Evolutionary conservation across 805 yeast genomes (phyloP).

Genomic region (Barnettozyma botsteinii): DNA sequence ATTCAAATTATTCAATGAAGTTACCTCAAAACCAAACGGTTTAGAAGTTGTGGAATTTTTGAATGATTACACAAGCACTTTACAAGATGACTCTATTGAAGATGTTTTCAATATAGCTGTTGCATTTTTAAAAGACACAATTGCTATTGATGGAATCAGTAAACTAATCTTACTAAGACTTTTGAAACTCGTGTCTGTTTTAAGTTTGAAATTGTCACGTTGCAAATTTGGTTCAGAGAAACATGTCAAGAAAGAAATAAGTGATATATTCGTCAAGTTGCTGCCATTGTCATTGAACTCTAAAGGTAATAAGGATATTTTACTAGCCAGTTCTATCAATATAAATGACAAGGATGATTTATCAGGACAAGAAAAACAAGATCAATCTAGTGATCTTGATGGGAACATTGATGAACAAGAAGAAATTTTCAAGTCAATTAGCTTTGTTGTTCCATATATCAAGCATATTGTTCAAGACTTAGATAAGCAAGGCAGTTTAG

Average conservation of each 20-base stretch:
- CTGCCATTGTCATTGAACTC: conserved; percentile 28
- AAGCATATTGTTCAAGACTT: conserved; percentile 37
- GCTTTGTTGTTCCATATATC: conserved; percentile 28
- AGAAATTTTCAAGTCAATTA: conserved; percentile 39
- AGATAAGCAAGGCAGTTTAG: conserved; percentile 50
- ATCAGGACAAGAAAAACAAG: conserved; percentile 1
- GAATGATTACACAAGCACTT: conserved; percentile 51
- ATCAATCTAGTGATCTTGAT: conserved; percentile 4
- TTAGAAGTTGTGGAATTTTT: conserved; percentile 28
- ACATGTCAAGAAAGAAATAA: conserved; percentile 49
- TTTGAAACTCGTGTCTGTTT: conserved; percentile 43
- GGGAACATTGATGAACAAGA: conserved; percentile 29
- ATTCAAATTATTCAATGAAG: conserved; percentile 42
- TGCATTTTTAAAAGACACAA: conserved; percentile 54
- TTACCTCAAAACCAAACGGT: conserved; percentile 11
- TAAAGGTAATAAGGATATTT: conserved; percentile 13
- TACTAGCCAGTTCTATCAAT: conserved; percentile 10
- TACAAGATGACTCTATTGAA: conserved; percentile 72
- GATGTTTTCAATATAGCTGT: conserved; percentile 66
- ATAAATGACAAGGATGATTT: conserved; percentile 9
- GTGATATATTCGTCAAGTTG: conserved; percentile 39
- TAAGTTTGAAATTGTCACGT: conserved; percentile 51
- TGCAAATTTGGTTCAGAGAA: conserved; percentile 59
- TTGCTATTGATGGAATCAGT: conserved; percentile 33
- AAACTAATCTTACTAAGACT: conserved; percentile 48